Evolutionary conservation across 108 stramenopile genomes (phyloP), one percentile per base, ranked within the genome.

Genomic region (Heterococcus sp.): DNA sequence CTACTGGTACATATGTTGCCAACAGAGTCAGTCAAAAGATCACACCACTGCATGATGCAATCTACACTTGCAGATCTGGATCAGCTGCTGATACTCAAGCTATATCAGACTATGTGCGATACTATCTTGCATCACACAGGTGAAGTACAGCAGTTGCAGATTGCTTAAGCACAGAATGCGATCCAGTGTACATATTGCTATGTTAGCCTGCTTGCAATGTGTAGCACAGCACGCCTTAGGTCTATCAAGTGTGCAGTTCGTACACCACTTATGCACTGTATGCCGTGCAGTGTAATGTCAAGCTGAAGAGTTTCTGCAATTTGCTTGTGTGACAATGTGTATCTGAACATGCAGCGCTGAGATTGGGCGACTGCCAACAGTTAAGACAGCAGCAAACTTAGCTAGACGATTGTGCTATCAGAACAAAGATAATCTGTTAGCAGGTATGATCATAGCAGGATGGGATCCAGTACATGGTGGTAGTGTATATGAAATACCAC

Each of bases 51-150:
- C 91, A 92, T 78, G 95, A 97, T 70, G 85, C 89, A 69, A 95
- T 99, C 73, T 99, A 92, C 88, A 90, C 90, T 83, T 97, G 96
- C 82, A 92, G 98, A 27, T 90, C 89, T 33, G 98, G 98, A 32
- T 91, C 90, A 65, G 98, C 98, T 2, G 96, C 98, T 28, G 98
- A 99, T 87, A 96, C 96, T 2, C 98, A 99, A 77, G 94, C 95
- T 11, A 78, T 96, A 73, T 92, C 92, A 3, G 96, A 96, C 74
- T 94, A 94, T 73, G 95, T 96, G 28, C 81, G 90, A 36, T 91
- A 93, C 70, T 95, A 90, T 84, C 78, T 96, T 63, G 71, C 79
- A 27, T 92, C 92, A 70, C 92, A 94, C 83, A 89, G 90, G 92
- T 92, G 82, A 73, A n/a, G 91, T 69, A 58, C 4, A 28, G 14